These are phyloP conservation scores for Hericium alpestre DNA, from an alignment of 768 basidiomycete genomes.

Conservation along the genomic window DNA sequence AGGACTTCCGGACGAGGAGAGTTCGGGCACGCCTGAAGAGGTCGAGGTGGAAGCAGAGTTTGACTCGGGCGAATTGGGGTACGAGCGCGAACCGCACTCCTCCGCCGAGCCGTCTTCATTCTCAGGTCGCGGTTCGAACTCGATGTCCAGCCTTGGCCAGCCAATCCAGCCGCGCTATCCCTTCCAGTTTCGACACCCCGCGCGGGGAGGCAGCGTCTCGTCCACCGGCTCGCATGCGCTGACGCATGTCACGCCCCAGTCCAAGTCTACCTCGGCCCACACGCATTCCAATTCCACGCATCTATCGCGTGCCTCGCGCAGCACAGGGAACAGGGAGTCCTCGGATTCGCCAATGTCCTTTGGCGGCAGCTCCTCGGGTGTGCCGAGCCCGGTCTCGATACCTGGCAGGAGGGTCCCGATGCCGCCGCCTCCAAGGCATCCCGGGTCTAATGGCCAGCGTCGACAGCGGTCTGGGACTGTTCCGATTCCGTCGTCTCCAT, in stretches of 20 bases:
- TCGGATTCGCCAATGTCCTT: slow-evolving; percentile 48
- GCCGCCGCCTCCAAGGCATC: slow-evolving; percentile 41
- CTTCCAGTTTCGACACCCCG: slow-evolving; percentile 51
- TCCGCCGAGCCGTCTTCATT: slow-evolving; percentile 45
- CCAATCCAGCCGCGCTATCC: slow-evolving; percentile 64
- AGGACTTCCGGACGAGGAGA: slow-evolving; percentile 25
- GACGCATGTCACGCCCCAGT: slow-evolving; percentile 23
- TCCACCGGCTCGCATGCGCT: slow-evolving; percentile 28
- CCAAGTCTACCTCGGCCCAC: slow-evolving; percentile 25
- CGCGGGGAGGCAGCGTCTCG: slow-evolving; percentile 31
- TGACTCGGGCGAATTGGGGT: slow-evolving; percentile 26
- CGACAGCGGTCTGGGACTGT: slow-evolving; percentile 30
- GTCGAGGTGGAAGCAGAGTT: slow-evolving; percentile 31
- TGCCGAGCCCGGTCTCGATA: slow-evolving; percentile 13
- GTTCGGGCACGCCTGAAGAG: slow-evolving; percentile 18
- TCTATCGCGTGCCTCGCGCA: slow-evolving; percentile 22
- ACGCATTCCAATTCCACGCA: slow-evolving; percentile 18
- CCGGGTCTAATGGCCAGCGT: slow-evolving; percentile 27
- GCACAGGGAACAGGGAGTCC: slow-evolving; percentile 52
- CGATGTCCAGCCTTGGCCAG: slow-evolving; percentile 78
- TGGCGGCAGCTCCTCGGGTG: slow-evolving; percentile 19
- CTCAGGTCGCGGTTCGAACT: slow-evolving; percentile 38
- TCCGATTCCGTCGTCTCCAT: slow-evolving; percentile 22
- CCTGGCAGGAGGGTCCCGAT: slow-evolving; percentile 19
- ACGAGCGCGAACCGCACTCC: slow-evolving; percentile 19